Evolutionary conservation across 2,329 filamentous ascomycete genomes (phyloP), one percentile per base, ranked within the genome.

Genomic region (Neonectria punicea): DNA sequence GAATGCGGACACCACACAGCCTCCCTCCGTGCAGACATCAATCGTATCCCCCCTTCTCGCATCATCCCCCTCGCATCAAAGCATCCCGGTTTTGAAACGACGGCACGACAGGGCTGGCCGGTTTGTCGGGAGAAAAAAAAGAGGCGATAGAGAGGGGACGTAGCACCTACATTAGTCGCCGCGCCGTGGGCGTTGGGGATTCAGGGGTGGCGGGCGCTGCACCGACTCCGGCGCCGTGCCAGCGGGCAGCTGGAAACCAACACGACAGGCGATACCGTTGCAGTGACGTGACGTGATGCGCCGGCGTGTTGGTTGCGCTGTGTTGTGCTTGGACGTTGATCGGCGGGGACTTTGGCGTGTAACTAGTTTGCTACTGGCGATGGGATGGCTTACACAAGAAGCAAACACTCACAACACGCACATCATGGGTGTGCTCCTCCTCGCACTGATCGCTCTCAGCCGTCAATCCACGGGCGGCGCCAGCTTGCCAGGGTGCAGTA

Each of bases 81-180:
- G 44, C 43, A 43, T 53, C 36, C 53, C 43, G 50, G 43, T 44
- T 50, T 53, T 61, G 57, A 65, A 65, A 61, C 57, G 53, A 56
- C 56, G 39, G 53, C 49, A 57, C 46, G 53, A 57, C 62, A 65
- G 53, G 62, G 57, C 25, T 65, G 28, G 61, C 53, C 62, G 53
- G 56, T 57, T 57, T 65, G 57, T 51, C 58, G 51, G 57, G 57
- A 65, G 3, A 22, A 22, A 22, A 22, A 50, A 28, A 43, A 28
- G 46, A 41, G 46, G 20, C 22, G 34, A 13, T 7, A 22, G 20
- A 54, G 10, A 36, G 13, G 11, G 11, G 11, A 34, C 32, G 36
- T 39, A 14, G 14, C 39, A 41, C 16, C 10, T 41, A 41, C 39
- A 41, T 41, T 22, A 28, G 32, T 53, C 11, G 13, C 28, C 34